Base-by-base conservation (phyloP, 78 protist genomes). In the Pigoraptor vietnamica region DNA sequence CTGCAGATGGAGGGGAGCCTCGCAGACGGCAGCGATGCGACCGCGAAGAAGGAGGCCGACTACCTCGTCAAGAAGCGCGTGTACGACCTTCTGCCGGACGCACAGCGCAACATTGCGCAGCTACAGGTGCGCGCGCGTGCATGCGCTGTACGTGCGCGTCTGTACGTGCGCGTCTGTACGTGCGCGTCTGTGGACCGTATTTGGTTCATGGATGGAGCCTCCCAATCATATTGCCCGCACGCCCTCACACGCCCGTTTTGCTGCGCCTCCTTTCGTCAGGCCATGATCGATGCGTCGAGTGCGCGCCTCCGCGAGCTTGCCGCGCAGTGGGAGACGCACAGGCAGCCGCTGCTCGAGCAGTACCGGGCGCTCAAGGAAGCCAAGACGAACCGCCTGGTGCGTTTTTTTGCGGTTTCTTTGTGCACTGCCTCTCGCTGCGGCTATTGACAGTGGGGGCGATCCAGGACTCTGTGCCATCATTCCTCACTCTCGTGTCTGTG, bases 251-350 rank as follows among this genome's bases (percentile, higher is more conserved):
- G 6, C 67, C 14, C 14, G 6, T 14, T 48, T 14, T 48, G 29
- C 14, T 21, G 6, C 67, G 14, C 67, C 14, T 14, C 14, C 67
- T 48, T 92, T 32, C 94, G 93, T 29, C 93, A 93, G 86, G 48
- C 35, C 24, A 90, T 93, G 86, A 87, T 93, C 39, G 93, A 89
- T 23, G 93, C 93, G 82, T 39, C 93, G 25, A 39, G 92, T 37
- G 91, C 56, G 36, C 91, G 84, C 24, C 90, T 95, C 0, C 2
- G 91, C 36, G 97, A 93, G 39, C 91, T 95, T 91, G 92, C 95
- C 21, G 89, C 81, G n/a, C 92, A 95, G 33, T 92, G 96, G 95
- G 96, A 95, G 83, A 81, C 86, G n/a, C 92, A 88, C 1, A 86
- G 96, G 35, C 35, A 84, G 56, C 95, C 97, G 24, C 92, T 95